Evolutionary conservation across 164 flowering plant species (phyloP), one percentile per base, ranked within the genome.

Genomic region (Dillenia suffruticosa): DNA sequence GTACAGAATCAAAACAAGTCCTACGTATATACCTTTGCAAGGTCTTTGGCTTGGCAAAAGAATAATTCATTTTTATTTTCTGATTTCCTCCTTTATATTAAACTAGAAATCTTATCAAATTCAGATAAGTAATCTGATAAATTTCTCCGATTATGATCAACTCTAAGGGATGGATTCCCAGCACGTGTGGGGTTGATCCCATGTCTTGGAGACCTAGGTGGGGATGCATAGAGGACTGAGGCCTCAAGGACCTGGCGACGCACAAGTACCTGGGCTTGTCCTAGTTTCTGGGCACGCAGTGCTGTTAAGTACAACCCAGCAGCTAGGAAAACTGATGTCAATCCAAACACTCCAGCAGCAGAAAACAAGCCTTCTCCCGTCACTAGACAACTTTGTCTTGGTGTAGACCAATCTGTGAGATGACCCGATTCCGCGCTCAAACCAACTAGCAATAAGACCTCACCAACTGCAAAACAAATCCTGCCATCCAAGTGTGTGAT

Each of bases 341-440:
- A 60, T 1, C 84, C 80, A 47, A 85, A 82, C 1, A 90, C 78
- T 12, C 96, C 98, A 7, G 96, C 92, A 0, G 96, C 82, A 0
- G 84, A 70, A 69, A 90, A 90, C 58, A 90, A 44, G 45, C 98
- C 98, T 68, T 77, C 70, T 49, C 70, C 65, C 32, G 79, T 44
- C 3, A 76, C 67, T 1, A 90, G 78, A 72, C 98, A 93, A 62
- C 63, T 75, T 1, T 76, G 56, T 64, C 77, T 80, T 5, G 92
- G 84, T 11, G 57, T 69, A 2, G 63, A 53, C 96, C 96, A 88
- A 8, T 82, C 70, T 9, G 51, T 84, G 4, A 88, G 64, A 67
- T 92, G 98, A 3, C 93, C 91, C 9, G 98, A 88, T 65, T 92
- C 98, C n/a, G 85, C 84, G 15, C 87, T 85, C 11, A 90, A 63